These are phyloP conservation scores for Saturnispora saitoi DNA, from an alignment of 805 yeast species.

Conservation along the genomic window DNA sequence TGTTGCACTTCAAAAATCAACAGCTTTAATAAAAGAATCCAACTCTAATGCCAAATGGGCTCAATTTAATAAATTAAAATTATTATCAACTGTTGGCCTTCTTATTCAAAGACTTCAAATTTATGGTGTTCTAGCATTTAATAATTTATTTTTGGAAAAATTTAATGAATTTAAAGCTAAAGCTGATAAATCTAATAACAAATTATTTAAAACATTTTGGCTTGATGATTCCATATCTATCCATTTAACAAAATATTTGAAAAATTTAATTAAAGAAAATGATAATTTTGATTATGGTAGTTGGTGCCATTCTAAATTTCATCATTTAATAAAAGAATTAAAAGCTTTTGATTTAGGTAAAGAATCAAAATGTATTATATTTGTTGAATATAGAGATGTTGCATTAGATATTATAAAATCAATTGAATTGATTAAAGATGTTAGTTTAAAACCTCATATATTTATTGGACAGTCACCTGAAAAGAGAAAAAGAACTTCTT, in stretches of 20 bases:
- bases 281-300: slow-evolving; percentile 20
- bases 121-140: slow-evolving; percentile 78
- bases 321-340: slow-evolving; percentile 48
- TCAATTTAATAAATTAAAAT: slow-evolving; percentile 49
- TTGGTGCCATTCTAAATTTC: slow-evolving; percentile 67
- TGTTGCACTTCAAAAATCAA: slow-evolving; percentile 57
- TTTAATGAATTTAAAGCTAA: slow-evolving; percentile 50
- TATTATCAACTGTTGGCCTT: slow-evolving; percentile 66
- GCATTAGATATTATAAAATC: slow-evolving; percentile 78
- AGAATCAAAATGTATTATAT: slow-evolving; percentile 53
- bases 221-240: slow-evolving; percentile 38
- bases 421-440: slow-evolving; percentile 28
- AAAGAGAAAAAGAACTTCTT: slow-evolving; percentile 35
- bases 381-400: slow-evolving; percentile 82
- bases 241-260: slow-evolving; percentile 37
- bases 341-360: slow-evolving; percentile 39
- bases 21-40: slow-evolving; percentile 42
- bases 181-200: slow-evolving; percentile 54
- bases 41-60: slow-evolving; percentile 64
- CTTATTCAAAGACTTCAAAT: slow-evolving; percentile 59
- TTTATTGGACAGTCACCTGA: slow-evolving; percentile 89
- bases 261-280: slow-evolving; percentile 29
- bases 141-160: slow-evolving; percentile 54
- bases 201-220: slow-evolving; percentile 54
- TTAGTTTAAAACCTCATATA: slow-evolving; percentile 56